Evolutionary conservation across 1,284 basidiomycete species (phyloP), one percentile per base, ranked within the genome.

Genomic region (Coniferiporia weirii): DNA sequence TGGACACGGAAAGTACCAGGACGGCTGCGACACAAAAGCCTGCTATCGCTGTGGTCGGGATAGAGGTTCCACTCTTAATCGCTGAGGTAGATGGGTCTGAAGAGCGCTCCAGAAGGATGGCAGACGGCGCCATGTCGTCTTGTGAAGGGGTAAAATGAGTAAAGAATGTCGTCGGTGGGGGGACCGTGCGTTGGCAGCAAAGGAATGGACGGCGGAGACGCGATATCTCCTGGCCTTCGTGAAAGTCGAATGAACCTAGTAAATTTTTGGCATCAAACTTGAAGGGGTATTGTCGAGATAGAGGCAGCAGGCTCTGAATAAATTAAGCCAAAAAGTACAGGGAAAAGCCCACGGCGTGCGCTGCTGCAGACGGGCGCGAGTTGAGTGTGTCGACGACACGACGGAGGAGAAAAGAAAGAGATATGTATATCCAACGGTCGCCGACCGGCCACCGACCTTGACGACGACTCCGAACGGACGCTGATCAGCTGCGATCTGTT

Each of bases 21-120:
- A 73, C 67, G n/a, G 72, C 76, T n/a, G 75, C 75, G 8, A 82
- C 63, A 12, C 72, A 71, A 64, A 82, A 75, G 15, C 79, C 82
- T 54, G 70, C 76, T 54, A 85, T 75, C 64, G 76, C 73, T 32
- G 74, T 48, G 8, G 52, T 35, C 15, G 59, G 59, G 13, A 61
- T 19, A 32, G 44, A 32, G 32, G 53, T 43, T 22, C 59, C 59
- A n/a, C 53, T 57, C 22, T 52, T 20, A 10, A 50, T 20, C 17
- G 7, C 56, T 5, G 54, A 49, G 10, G 19, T 17, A 15, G 54
- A 35, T 9, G 15, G 19, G 4, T 22, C 34, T 32, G 34, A 46
- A 13, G 45, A 13, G 20, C 44, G 35, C 20, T 35, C 32, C 27
- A 27, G 27, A 9, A 36, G 44, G 10, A 17, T 22, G n/a, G n/a